Evolutionary conservation across 768 basidiomycete species (phyloP).

Genomic region (Termitomyces sp.): DNA sequence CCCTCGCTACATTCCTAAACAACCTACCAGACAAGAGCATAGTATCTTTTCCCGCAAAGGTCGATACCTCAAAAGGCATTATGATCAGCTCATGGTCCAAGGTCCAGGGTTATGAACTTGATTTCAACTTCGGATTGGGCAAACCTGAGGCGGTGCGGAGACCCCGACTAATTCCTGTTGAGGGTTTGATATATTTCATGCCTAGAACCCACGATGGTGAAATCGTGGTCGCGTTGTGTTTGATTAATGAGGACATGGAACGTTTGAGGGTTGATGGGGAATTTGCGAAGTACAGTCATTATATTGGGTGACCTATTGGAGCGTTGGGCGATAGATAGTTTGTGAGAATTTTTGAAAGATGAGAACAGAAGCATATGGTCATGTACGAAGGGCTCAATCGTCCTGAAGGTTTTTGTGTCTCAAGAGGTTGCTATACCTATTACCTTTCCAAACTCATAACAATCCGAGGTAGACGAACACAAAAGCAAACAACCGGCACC

Average conservation of each 20-base stretch:
- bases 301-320: conserved; percentile 9
- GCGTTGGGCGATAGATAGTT: not conserved
- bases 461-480: conserved; percentile 8
- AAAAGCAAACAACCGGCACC: conserved; percentile 12
- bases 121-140: conserved; percentile 19
- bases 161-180: conserved; percentile 19
- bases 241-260: conserved; percentile 23
- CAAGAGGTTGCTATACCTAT: not conserved
- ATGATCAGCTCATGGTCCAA: conserved; percentile 26
- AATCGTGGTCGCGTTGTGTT: conserved; percentile 16
- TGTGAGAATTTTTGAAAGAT: not conserved
- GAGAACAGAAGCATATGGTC: not conserved
- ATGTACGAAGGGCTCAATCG: not conserved
- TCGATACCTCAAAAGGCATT: conserved; percentile 17
- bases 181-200: conserved; percentile 23
- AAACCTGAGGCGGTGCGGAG: conserved; percentile 22
- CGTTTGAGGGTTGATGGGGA: conserved; percentile 18
- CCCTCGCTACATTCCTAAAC: conserved; percentile 17
- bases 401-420: not conserved
- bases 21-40: conserved; percentile 12
- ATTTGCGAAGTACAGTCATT: conserved; percentile 16
- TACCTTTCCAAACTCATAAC: not conserved
- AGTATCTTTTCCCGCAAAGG: conserved; percentile 12
- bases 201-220: conserved; percentile 18
- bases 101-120: conserved; percentile 16